phyloP scores from a whole-genome alignment of 1,139 yeast species.

The Groenewaldozyma auringiensis region DNA sequence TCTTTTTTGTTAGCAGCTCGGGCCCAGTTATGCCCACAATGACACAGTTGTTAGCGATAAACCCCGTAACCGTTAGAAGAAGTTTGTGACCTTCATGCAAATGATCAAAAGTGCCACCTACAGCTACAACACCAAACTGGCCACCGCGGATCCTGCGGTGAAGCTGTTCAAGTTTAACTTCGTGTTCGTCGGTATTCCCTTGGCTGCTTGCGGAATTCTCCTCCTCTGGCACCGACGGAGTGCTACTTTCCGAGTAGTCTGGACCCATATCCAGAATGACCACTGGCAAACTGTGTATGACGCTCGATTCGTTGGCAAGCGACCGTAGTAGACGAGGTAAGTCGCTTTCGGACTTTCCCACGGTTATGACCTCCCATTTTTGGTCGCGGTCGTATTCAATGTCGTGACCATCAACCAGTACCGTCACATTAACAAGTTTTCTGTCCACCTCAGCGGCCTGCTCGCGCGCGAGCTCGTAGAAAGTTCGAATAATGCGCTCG shows the following conservation, averaged over 20 bases:
- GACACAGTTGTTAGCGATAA: conserved; percentile 45
- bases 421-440: conserved; percentile 26
- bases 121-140: conserved; percentile 29
- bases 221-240: conserved; percentile 11
- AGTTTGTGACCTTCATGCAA: conserved; percentile 93
- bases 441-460: conserved; percentile 20
- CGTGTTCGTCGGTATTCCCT: not conserved
- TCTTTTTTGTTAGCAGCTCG: conserved; percentile 65
- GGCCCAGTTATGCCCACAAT: conserved; percentile 83
- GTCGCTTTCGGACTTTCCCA: conserved; percentile 24
- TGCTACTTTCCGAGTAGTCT: not conserved
- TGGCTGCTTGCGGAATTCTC: conserved; percentile 6
- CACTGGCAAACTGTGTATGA: conserved; percentile 24
- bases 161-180: conserved; percentile 8
- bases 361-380: conserved; percentile 30
- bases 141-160: conserved; percentile 12
- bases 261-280: conserved; percentile 21
- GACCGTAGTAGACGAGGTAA: conserved; percentile 20
- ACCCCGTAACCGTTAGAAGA: conserved; percentile 64
- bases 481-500: conserved; percentile 24
- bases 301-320: conserved; percentile 21
- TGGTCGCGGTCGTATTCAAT: conserved; percentile 23
- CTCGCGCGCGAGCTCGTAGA: conserved; percentile 25
- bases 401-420: conserved; percentile 31
- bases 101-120: conserved; percentile 98